Evolutionary conservation across 768 basidiomycete species (phyloP), one percentile per base, ranked within the genome.

Genomic region (Lentinula raphanica): DNA sequence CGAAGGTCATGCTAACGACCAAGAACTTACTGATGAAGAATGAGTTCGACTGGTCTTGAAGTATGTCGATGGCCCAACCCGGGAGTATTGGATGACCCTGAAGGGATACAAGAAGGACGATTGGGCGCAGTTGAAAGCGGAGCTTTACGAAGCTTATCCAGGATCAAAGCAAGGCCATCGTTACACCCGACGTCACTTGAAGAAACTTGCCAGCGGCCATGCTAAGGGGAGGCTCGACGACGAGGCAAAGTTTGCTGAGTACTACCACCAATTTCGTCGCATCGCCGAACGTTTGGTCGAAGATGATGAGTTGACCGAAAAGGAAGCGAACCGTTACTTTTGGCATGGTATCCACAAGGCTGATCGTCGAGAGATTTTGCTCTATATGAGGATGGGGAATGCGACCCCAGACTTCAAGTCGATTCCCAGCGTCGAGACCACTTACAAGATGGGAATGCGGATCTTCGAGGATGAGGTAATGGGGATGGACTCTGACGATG

Each of bases 71-170:
- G 54, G 44, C 32, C 40, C 59, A 7, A 62, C 53, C 45, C 49
- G 54, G 28, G n/a, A n/a, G n/a, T 59, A 60, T 31, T 64, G 59
- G 61, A 49, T 36, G 25, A 60, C 45, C 9, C 49, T 62, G 28
- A 27, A 60, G 6, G 62, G 51, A 7, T 62, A 58, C 38, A 48
- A 49, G 40, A 21, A 49, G 19, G 28, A 44, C 11, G 42, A 58
- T 23, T 63, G 54, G 46, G 32, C 12, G 6, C 39, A 57, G 28
- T 40, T 63, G 42, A 63, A 61, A 46, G 32, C 50, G 29, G 55
- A 56, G 15, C 57, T 64, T 13, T 28, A 57, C 6, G 59, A 62
- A 11, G 23, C 48, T 4, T 53, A 55, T n/a, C 45, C 38, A 8
- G 21, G 39, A 49, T 49, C 23, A n/a, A 44, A 38, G 46, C 15